These are phyloP conservation scores for Pyrenochaeta sp. DNA, from an alignment of 2,329 filamentous ascomycete genomes.

Conservation along the genomic window DNA sequence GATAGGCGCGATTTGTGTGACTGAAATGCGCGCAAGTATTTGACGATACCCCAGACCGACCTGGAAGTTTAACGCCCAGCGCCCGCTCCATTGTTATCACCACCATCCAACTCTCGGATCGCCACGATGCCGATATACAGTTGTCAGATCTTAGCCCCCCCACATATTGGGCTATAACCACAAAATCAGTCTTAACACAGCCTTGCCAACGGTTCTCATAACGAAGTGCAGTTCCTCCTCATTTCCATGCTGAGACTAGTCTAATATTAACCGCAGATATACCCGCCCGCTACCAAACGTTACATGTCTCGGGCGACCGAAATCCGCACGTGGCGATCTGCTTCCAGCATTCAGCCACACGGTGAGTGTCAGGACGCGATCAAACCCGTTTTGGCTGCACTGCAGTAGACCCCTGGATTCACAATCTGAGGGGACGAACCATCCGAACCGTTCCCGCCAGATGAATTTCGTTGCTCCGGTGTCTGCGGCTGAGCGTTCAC, in stretches of 20 bases:
- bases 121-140: background rate
- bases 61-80: background rate
- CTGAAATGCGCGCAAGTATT: background rate
- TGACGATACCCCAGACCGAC: background rate
- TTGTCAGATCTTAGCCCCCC: background rate
- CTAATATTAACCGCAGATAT: conserved; percentile 26
- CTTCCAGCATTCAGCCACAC: conserved; percentile 32
- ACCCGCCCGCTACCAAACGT: conserved; percentile 30
- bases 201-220: conserved; percentile 1
- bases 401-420: conserved; percentile 23
- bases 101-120: background rate
- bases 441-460: conserved; percentile 17
- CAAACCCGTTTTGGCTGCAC: conserved; percentile 16
- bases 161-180: conserved; percentile 1
- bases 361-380: conserved; percentile 24
- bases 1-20: background rate
- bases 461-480: conserved; percentile 6
- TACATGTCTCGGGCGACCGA: conserved; percentile 30
- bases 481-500: conserved; percentile 10
- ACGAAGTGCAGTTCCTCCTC: background rate
- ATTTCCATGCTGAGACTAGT: conserved; percentile 12
- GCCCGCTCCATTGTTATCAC: background rate
- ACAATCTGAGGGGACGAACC: conserved; percentile 19
- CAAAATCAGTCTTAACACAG: conserved; percentile 1
- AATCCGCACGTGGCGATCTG: conserved; percentile 14